Evolutionary conservation across 805 yeast genomes (phyloP).

Genomic region (Metschnikowia matae): DNA sequence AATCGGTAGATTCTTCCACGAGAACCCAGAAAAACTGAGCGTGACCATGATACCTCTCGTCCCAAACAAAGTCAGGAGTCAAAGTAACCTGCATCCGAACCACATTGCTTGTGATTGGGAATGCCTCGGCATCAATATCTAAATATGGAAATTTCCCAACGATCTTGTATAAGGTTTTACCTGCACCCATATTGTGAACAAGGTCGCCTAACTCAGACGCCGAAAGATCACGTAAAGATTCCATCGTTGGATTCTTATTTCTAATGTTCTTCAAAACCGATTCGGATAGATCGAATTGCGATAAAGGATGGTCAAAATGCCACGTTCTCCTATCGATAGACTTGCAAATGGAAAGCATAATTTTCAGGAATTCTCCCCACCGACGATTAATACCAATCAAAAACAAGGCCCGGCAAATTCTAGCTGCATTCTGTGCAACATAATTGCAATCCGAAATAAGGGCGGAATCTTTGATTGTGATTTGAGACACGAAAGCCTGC

Average conservation of each 20-base stretch:
- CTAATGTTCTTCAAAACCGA: constrained; percentile 60
- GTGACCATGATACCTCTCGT: constrained; percentile 70
- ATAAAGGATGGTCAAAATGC: constrained; percentile 87
- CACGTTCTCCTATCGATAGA: constrained; percentile 81
- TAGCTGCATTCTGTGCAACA: constrained; percentile 91
- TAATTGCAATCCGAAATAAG: constrained; percentile 82
- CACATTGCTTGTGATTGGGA: constrained; percentile 84
- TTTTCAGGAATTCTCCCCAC: constrained; percentile 81
- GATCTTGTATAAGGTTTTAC: constrained; percentile 53
- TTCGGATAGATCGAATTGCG: constrained; percentile 79
- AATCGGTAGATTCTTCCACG: constrained; percentile 79
- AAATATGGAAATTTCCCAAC: constrained; percentile 73
- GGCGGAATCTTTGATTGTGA: constrained; percentile 71
- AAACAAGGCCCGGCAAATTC: constrained; percentile 89
- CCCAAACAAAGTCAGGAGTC: constrained; percentile 84
- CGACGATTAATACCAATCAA: constrained; percentile 80
- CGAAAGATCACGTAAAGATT: constrained; percentile 66
- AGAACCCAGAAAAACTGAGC: constrained; percentile 89
- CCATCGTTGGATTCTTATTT: constrained; percentile 64
- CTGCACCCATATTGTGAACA: constrained; percentile 78
- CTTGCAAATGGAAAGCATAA: constrained; percentile 77
- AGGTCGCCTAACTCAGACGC: constrained; percentile 81
- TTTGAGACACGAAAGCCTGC: constrained; percentile 83
- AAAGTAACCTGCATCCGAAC: constrained; percentile 72
- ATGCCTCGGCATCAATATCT: constrained; percentile 71